Conservation (phyloP, 257 asterid genomes). For the Marsdenia floribunda region DNA sequence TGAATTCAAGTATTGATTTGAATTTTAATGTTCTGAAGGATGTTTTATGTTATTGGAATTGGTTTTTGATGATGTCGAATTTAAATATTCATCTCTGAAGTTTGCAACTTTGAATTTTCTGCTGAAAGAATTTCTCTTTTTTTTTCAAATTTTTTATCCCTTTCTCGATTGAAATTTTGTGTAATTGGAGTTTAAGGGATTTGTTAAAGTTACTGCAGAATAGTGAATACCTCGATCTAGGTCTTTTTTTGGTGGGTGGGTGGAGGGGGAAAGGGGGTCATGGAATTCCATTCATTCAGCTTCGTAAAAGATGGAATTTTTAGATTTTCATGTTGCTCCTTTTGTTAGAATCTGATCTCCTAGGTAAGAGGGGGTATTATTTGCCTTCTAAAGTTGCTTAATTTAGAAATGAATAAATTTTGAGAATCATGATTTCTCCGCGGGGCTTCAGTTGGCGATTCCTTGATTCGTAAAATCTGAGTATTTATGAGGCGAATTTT, state of each 20-base stretch:
- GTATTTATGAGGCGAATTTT: conserved; percentile 10
- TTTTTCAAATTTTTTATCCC: neutral
- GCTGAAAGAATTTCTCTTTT: neutral
- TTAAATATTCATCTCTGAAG: neutral
- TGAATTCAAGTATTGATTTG: neutral
- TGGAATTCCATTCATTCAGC: conserved; percentile 8
- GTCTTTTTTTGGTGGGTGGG: neutral
- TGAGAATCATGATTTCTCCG: neutral
- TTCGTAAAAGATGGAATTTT: conserved; percentile 12
- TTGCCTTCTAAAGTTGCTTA: conserved; percentile 12
- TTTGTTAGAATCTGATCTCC: conserved; percentile 6
- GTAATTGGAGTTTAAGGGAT: neutral
- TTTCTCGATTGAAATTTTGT: neutral
- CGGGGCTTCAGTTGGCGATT: conserved; percentile 4
- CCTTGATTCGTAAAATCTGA: conserved; percentile 8
- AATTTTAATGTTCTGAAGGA: neutral
- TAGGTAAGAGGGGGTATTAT: neutral
- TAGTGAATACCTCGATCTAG: conserved; percentile 25
- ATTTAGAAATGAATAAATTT: neutral
- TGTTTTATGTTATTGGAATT: neutral
- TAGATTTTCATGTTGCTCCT: neutral
- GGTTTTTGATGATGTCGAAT: neutral
- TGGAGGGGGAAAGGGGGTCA: neutral
- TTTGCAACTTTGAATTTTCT: neutral
- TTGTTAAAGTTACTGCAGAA: conserved; percentile 6